Conservation (phyloP, 179 eudicot species). For the Camellia oleifera region DNA sequence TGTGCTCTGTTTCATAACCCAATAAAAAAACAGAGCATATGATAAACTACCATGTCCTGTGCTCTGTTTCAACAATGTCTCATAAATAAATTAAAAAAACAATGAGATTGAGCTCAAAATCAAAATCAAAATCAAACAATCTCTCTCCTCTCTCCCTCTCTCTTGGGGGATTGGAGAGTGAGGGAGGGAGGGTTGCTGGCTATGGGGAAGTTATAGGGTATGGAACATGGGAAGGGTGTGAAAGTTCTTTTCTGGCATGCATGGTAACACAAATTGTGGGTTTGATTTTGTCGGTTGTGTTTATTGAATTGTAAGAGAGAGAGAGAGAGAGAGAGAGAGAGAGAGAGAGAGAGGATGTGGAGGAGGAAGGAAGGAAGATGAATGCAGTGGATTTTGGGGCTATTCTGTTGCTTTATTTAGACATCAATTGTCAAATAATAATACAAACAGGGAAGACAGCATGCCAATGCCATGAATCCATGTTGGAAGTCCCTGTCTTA, state of each 20-base stretch:
- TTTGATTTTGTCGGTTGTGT: background rate
- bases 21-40: background rate
- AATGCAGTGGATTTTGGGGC: background rate
- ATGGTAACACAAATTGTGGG: background rate
- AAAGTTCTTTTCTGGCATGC: background rate
- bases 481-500: too few relatives aligned
- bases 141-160: conserved; percentile 8
- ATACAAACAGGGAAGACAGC: conserved; percentile 1
- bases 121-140: too few relatives aligned
- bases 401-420: background rate
- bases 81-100: too few relatives aligned
- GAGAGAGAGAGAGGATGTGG: background rate
- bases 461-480: background rate
- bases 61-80: too few relatives aligned
- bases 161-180: background rate
- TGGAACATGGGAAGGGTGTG: background rate
- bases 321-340: background rate
- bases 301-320: background rate
- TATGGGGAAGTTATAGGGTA: background rate
- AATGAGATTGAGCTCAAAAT: background rate
- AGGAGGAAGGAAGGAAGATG: background rate
- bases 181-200: background rate
- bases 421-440: too few relatives aligned
- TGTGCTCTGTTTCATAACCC: background rate
- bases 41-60: too few relatives aligned